Conservation (phyloP, 148 eudicot species). For the Rhododendron molle region DNA sequence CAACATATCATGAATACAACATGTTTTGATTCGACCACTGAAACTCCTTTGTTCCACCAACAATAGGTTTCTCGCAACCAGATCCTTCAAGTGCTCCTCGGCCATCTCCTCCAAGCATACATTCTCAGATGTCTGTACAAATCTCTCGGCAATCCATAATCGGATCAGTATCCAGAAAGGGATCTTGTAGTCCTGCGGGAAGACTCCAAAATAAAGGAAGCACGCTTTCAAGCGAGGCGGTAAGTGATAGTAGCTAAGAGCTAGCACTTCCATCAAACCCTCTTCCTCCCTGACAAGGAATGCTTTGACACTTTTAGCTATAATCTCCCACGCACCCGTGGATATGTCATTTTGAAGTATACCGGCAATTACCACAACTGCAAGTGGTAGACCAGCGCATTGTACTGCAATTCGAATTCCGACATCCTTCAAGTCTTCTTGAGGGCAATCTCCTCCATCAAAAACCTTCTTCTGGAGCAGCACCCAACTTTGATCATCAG, state of each 20-base stretch:
- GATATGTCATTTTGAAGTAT: constrained; percentile 12
- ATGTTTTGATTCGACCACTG: constrained; percentile 24
- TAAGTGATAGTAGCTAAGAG: constrained; percentile 26
- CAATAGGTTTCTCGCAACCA: constrained; percentile 31
- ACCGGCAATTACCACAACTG: constrained; percentile 29
- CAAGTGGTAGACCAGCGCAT: constrained; percentile 29
- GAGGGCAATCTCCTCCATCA: constrained; percentile 9
- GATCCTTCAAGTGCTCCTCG: constrained; percentile 32
- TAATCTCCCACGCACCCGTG: constrained; percentile 22
- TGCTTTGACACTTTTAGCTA: constrained; percentile 21
- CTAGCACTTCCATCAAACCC: constrained; percentile 13
- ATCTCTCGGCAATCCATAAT: constrained; percentile 38
- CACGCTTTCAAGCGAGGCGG: constrained; percentile 31
- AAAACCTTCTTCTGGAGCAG: constrained; percentile 27
- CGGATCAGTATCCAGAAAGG: constrained; percentile 17
- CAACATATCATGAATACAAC: constrained; percentile 14
- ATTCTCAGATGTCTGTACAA: constrained; percentile 17
- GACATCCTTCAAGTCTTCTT: background rate
- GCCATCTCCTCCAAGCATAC: constrained; percentile 27
- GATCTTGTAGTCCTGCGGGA: background rate
- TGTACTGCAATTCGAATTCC: constrained; percentile 13
- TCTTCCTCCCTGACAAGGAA: constrained; percentile 3
- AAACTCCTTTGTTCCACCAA: constrained; percentile 17
- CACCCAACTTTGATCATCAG: constrained; percentile 17
- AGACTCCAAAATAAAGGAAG: constrained; percentile 18